phyloP scores from a whole-genome alignment of 164 flowering plant genomes.

The Stephania yunnanensis region DNA sequence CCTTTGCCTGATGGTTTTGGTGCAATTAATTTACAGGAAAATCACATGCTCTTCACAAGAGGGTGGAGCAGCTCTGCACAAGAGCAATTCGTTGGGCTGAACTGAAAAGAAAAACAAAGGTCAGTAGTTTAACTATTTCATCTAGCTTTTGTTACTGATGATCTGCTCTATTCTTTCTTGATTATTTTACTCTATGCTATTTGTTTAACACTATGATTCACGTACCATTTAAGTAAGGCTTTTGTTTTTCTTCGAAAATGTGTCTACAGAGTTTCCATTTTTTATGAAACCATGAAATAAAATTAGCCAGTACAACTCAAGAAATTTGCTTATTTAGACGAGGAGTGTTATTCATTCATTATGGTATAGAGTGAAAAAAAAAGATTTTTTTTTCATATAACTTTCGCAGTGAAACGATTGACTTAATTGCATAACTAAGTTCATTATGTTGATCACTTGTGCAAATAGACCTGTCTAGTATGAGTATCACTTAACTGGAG shows the following conservation, averaged over 20 bases:
- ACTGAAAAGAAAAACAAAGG: constrained; percentile 83
- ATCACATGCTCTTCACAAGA: constrained; percentile 97
- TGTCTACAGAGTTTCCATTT: neutral
- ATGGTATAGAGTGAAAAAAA: too few species aligned
- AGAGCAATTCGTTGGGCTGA: constrained; percentile 96
- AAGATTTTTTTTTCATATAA: too few species aligned
- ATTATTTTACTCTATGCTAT: neutral
- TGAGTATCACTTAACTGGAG: neutral
- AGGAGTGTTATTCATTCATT: too few species aligned
- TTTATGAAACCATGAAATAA: too few species aligned
- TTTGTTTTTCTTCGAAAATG: neutral
- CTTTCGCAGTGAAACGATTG: neutral
- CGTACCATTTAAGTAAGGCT: neutral
- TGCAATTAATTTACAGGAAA: constrained; percentile 54
- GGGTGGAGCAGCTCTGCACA: constrained; percentile 96
- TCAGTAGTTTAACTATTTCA: constrained; percentile 20
- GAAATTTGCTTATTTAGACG: neutral
- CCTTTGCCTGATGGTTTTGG: constrained; percentile 1
- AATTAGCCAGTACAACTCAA: neutral
- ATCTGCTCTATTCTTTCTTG: neutral
- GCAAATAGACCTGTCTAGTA: neutral
- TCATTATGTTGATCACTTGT: neutral
- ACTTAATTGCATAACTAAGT: neutral
- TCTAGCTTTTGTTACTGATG: neutral
- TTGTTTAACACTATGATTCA: neutral